Conservation (phyloP, 2,329 filamentous ascomycete genomes). For the Stylonectria norvegica region DNA sequence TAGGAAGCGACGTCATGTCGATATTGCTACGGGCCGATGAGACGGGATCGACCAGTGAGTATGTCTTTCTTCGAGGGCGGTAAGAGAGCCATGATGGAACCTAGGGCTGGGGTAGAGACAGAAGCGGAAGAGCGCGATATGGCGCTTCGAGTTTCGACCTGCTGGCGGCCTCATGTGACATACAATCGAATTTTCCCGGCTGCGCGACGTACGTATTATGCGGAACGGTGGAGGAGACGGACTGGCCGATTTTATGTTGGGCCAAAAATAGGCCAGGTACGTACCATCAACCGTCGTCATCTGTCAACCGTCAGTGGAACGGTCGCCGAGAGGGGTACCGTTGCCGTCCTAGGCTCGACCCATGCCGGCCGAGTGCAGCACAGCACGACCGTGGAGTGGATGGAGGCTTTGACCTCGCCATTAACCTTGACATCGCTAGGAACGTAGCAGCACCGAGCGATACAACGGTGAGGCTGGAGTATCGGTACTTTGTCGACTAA, state of each 20-base stretch:
- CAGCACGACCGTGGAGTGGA: background rate
- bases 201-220: slow-evolving; percentile 3
- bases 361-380: slow-evolving; percentile 4
- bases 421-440: slow-evolving; percentile 1
- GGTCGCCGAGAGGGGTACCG: no score
- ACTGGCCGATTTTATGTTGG: slow-evolving; percentile 14
- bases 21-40: slow-evolving; percentile 5
- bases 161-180: slow-evolving; percentile 20
- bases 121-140: background rate
- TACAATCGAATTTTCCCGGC: slow-evolving; percentile 2
- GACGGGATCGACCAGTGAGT: slow-evolving; percentile 8
- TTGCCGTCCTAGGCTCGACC: slow-evolving; percentile 1
- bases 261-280: slow-evolving; percentile 25
- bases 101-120: slow-evolving; percentile 9
- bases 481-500: slow-evolving; percentile 19
- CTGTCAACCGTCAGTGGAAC: no score
- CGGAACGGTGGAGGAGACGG: slow-evolving; percentile 13
- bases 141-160: no score
- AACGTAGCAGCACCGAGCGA: slow-evolving; percentile 14
- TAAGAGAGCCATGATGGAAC: slow-evolving; percentile 22
- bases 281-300: slow-evolving; percentile 16
- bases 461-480: slow-evolving; percentile 17
- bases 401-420: background rate
- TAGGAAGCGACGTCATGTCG: slow-evolving; percentile 19
- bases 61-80: slow-evolving; percentile 15